Conservation (phyloP, 2,329 filamentous ascomycete species). For the Apiospora marii region DNA sequence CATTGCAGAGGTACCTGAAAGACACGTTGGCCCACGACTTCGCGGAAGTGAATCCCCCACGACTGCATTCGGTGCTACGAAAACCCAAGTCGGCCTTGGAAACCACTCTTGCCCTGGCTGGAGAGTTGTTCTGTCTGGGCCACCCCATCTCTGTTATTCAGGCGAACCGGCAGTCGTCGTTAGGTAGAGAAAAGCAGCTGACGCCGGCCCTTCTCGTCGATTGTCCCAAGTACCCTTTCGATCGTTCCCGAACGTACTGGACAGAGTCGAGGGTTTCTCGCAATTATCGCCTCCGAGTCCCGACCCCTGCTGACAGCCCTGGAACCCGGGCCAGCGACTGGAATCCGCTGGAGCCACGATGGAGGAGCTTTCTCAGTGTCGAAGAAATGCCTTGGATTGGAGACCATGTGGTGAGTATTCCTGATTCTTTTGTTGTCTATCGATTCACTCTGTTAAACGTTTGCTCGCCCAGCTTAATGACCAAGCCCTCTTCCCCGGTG, state of each 20-base stretch:
- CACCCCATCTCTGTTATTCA: too few species aligned
- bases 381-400: slow-evolving; percentile 54
- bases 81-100: too few species aligned
- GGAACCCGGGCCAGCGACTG: slow-evolving; percentile 37
- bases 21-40: too few species aligned
- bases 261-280: background rate
- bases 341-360: slow-evolving; percentile 43
- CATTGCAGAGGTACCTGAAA: too few species aligned
- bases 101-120: too few species aligned
- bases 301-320: slow-evolving; percentile 35
- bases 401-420: slow-evolving; percentile 50
- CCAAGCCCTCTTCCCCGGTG: slow-evolving; percentile 45
- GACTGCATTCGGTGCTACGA: too few species aligned
- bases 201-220: background rate
- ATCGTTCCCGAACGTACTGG: background rate
- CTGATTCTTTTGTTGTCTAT: background rate
- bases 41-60: too few species aligned
- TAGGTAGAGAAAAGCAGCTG: too few species aligned
- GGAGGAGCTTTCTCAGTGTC: slow-evolving; percentile 54
- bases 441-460: background rate
- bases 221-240: background rate
- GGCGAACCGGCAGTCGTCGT: too few species aligned
- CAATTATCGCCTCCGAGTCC: background rate
- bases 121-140: too few species aligned
- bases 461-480: slow-evolving; percentile 36